Percentiles rank a stretch among this genome's conserved stretches.
These are phyloP conservation scores for Dunaliella primolecta DNA, from an alignment of 139 green algal species.

Conservation along the genomic window DNA sequence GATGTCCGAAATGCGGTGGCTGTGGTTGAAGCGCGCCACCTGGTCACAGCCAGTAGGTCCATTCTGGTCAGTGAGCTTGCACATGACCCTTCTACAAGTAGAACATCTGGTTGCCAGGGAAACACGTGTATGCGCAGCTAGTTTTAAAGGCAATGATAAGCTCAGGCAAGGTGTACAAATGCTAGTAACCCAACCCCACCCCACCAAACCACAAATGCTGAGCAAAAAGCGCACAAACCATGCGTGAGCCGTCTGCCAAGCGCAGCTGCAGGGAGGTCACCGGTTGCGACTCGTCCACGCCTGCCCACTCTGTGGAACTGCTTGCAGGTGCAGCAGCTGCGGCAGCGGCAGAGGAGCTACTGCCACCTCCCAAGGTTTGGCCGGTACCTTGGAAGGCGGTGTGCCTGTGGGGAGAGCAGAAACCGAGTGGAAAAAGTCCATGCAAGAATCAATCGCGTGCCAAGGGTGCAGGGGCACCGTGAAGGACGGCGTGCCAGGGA, in stretches of 20 bases:
- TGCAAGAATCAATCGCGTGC: too few species aligned
- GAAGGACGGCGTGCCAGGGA: too few species aligned
- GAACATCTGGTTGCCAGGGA: too few species aligned
- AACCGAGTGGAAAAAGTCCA: too few species aligned
- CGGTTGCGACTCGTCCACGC: conserved; percentile 66
- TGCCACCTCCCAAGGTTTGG: conserved; percentile 40
- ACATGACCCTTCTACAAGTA: neutral
- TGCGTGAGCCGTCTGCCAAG: conserved; percentile 71
- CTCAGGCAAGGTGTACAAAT: too few species aligned
- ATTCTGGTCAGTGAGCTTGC: conserved; percentile 4
- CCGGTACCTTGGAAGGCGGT: conserved; percentile 66
- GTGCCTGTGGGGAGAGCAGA: conserved; percentile 32
- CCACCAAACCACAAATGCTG: too few species aligned
- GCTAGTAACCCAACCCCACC: too few species aligned
- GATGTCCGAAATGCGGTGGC: conserved; percentile 78
- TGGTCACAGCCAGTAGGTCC: conserved; percentile 6
- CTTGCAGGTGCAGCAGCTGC: conserved; percentile 8
- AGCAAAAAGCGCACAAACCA: conserved; percentile 55
- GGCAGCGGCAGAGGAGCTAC: conserved; percentile 9
- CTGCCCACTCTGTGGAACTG: conserved; percentile 57
- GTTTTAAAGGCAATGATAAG: too few species aligned
- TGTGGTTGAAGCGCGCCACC: conserved; percentile 81
- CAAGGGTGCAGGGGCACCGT: too few species aligned
- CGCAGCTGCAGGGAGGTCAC: conserved; percentile 85
- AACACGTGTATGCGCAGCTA: neutral